Base-by-base conservation (phyloP, 1,284 basidiomycete genomes). In the Gymnopus androsaceus region DNA sequence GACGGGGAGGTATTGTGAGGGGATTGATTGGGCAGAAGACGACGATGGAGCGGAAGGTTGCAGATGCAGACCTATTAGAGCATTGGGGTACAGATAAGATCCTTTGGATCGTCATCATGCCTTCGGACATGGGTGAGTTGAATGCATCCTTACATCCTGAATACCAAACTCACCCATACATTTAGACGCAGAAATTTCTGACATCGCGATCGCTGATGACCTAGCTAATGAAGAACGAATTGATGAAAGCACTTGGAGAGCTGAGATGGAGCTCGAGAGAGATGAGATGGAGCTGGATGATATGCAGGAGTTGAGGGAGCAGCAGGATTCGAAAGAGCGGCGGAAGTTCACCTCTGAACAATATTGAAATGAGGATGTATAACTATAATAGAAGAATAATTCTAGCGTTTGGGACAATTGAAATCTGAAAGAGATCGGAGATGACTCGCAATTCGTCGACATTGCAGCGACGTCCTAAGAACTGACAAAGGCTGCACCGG, bases 61-160 rank as follows among this genome's bases (percentile, higher is more conserved):
- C 55, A 9, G 57, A 63, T 17, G 65, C 65, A 4, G 61, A 66
- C 52, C 54, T 63, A 31, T 42, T 58, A 19, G 65, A 66, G 25
- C 49, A 64, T 48, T 61, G 61, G 59, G 41, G 54, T 15, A 58
- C 57, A 21, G 56, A 62, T 31, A 53, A 58, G n/a, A 30, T 64
- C 2, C 36, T 64, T 15, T 67, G 65, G 65, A 42, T 67, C 31
- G 65, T 67, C 2, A 55, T 66, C 19, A 56, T 64, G 56, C 57
- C 50, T 52, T 58, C 60, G 12, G 62, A 63, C 0, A 38, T 59
- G 41, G 49, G 49, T 51, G 14, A 28, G n/a, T 37, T 28, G 2
- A 25, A n/a, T 30, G 17, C 23, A 6, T 21, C 12, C 27, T 9
- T 31, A 11, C 9, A 5, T 47, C 27, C 25, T 21, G 3, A 21